Evolutionary conservation across 2,329 filamentous ascomycete genomes (phyloP).

Genomic region (Clonostachys byssicola): DNA sequence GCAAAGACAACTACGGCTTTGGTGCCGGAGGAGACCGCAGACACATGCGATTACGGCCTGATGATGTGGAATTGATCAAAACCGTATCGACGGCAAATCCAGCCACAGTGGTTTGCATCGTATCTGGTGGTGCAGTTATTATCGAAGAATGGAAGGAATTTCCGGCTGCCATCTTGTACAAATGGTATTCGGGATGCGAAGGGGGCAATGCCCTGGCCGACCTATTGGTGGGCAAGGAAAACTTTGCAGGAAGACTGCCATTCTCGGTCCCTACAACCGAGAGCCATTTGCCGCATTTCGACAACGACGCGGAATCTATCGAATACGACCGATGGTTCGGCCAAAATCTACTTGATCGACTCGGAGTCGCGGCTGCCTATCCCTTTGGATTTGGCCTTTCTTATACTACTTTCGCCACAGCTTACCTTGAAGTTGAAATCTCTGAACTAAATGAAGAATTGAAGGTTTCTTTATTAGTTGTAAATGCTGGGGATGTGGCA

Average conservation of each 20-base stretch:
- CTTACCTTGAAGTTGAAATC: not conserved
- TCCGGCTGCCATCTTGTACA: constrained; percentile 4
- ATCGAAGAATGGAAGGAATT: constrained; percentile 10
- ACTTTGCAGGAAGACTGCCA: constrained; percentile 7
- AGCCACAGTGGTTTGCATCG: constrained; percentile 5
- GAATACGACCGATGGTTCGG: constrained; percentile 11
- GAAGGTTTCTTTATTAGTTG: not conserved
- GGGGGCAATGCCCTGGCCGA: constrained; percentile 10
- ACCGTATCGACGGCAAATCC: constrained; percentile 5
- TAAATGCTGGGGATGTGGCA: constrained; percentile 3
- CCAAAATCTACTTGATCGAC: constrained; percentile 9
- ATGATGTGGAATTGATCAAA: constrained; percentile 9
- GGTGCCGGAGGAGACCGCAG: constrained; percentile 10
- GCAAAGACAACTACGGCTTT: constrained; percentile 4
- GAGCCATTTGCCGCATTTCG: constrained; percentile 7
- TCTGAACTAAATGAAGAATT: not conserved
- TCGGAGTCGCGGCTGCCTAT: constrained; percentile 5
- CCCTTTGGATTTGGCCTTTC: constrained; percentile 12
- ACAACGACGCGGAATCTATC: constrained; percentile 6
- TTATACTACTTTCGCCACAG: constrained; percentile 7
- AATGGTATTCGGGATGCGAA: constrained; percentile 12
- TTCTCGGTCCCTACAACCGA: constrained; percentile 10
- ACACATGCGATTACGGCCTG: constrained; percentile 4
- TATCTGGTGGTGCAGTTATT: constrained; percentile 10
- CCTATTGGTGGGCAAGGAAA: constrained; percentile 5